These are phyloP conservation scores for Plenodomus biglobosus DNA, from an alignment of 2,329 filamentous ascomycete species.

Conservation along the genomic window DNA sequence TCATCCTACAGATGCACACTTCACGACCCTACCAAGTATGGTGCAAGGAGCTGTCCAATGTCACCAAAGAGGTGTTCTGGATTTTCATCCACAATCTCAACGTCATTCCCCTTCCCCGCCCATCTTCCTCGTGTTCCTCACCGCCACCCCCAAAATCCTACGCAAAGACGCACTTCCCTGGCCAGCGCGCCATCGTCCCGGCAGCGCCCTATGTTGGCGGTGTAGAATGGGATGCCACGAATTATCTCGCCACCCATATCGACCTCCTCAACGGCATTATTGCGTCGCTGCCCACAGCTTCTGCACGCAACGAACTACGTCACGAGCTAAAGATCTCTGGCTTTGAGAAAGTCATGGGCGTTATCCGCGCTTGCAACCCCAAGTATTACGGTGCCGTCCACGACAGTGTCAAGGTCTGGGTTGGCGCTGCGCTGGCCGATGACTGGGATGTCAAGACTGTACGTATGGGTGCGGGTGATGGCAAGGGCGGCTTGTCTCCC, in stretches of 20 bases:
- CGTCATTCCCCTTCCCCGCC: conserved; percentile 65
- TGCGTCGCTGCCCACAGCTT: conserved; percentile 70
- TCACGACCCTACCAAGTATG: conserved; percentile 88
- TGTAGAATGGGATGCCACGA: conserved; percentile 98
- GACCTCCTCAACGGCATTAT: conserved; percentile 91
- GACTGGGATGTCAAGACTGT: conserved; percentile 84
- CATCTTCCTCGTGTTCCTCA: conserved; percentile 40
- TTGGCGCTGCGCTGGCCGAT: conserved; percentile 82
- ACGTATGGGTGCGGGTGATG: conserved; percentile 63
- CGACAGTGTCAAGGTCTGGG: conserved; percentile 85
- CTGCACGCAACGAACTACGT: conserved; percentile 77
- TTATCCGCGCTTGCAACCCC: conserved; percentile 88
- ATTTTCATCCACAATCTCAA: conserved; percentile 96
- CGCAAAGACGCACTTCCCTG: conserved; percentile 74
- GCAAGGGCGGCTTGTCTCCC: conserved; percentile 35
- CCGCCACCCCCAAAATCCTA: conserved; percentile 43
- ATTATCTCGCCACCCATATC: conserved; percentile 89
- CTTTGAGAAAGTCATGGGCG: conserved; percentile 86
- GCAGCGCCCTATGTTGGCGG: conserved; percentile 95
- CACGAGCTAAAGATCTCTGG: conserved; percentile 77
- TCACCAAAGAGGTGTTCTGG: conserved; percentile 99
- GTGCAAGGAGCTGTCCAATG: conserved; percentile 88
- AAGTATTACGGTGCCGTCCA: conserved; percentile 96
- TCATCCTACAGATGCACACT: conserved; percentile 86
- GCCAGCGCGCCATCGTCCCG: conserved; percentile 83